phyloP scores from a whole-genome alignment of 768 basidiomycete species.

The Pilatotrama ljubarskyi region DNA sequence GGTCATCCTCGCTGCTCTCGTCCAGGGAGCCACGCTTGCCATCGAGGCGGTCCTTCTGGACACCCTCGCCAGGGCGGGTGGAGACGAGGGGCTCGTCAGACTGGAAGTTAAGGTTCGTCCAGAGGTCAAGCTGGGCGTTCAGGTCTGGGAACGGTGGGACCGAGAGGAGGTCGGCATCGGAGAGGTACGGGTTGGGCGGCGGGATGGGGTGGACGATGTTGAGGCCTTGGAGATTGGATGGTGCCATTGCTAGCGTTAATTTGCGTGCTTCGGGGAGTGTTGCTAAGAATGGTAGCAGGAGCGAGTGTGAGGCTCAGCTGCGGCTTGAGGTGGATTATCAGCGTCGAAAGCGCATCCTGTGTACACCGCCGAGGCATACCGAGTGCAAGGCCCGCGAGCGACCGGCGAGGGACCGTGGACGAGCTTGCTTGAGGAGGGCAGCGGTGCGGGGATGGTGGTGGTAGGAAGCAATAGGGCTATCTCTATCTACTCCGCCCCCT shows the following conservation, averaged over 20 bases:
- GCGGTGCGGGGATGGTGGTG: slow-evolving; percentile 16
- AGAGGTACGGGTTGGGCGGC: slow-evolving; percentile 37
- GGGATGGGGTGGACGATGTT: slow-evolving; percentile 69
- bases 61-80: slow-evolving; percentile 37
- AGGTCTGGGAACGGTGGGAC: slow-evolving; percentile 72
- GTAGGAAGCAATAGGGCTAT: slow-evolving; percentile 6
- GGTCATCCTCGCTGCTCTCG: slow-evolving; percentile 25
- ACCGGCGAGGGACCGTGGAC: neutral
- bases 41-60: slow-evolving; percentile 24
- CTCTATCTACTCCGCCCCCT: slow-evolving; percentile 18
- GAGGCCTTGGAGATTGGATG: slow-evolving; percentile 72
- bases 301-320: neutral
- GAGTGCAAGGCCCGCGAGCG: neutral
- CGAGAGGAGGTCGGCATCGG: slow-evolving; percentile 59
- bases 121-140: slow-evolving; percentile 75
- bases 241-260: slow-evolving; percentile 45
- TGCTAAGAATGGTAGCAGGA: neutral
- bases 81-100: slow-evolving; percentile 61
- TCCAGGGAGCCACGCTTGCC: slow-evolving; percentile 8
- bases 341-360: neutral
- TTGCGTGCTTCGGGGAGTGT: slow-evolving; percentile 22
- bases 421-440: neutral
- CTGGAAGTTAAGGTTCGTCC: slow-evolving; percentile 82
- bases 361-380: slow-evolving; percentile 9
- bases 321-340: neutral